Evolutionary conservation across 1,284 basidiomycete species (phyloP), one percentile per base, ranked within the genome.

Genomic region (Fomitopsis betulina): DNA sequence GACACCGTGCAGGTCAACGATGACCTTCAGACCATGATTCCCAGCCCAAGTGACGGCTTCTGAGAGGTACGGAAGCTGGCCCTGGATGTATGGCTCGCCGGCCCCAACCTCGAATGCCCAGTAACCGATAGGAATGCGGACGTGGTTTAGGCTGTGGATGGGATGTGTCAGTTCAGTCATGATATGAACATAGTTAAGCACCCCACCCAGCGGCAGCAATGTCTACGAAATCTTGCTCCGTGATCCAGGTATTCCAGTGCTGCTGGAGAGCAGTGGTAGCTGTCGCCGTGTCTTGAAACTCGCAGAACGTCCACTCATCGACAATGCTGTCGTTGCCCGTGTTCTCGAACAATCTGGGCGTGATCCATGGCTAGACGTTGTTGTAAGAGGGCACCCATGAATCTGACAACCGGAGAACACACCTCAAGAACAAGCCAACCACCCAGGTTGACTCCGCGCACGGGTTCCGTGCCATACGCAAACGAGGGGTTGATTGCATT

Each of bases 41-140:
- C 76, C 68, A 4, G 93, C 93, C 95, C 95, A 97, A 2, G 70
- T 73, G 42, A 93, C 82, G 0, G 93, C 94, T 53, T 84, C 80
- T 60, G 78, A 68, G 19, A 91, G 74, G 73, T 90, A 93, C n/a
- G 84, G 78, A 47, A 88, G 73, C 70, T 93, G 90, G n/a, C 93
- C 91, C 75, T 87, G 84, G 62, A 94, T 84, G 74, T 85, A 97
- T 0, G 93, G 94, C 68, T 96, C 93, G 9, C 88, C 93, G 4
- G 76, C 75, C n/a, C 82, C 81, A 23, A 91, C 84, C 56, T 95
- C 91, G 64, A 92, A 94, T 1, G 94, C 94, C 95, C 95, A 97
- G 72, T 89, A 94, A 21, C 92, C 92, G 62, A 97, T 91, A 3
- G 94, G 94, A 40, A 97, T 75, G 39, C 94, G 85, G 60, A 94